These are phyloP conservation scores for Dothideomycetes sp. DNA, from an alignment of 2,329 filamentous ascomycete species.

Conservation along the genomic window DNA sequence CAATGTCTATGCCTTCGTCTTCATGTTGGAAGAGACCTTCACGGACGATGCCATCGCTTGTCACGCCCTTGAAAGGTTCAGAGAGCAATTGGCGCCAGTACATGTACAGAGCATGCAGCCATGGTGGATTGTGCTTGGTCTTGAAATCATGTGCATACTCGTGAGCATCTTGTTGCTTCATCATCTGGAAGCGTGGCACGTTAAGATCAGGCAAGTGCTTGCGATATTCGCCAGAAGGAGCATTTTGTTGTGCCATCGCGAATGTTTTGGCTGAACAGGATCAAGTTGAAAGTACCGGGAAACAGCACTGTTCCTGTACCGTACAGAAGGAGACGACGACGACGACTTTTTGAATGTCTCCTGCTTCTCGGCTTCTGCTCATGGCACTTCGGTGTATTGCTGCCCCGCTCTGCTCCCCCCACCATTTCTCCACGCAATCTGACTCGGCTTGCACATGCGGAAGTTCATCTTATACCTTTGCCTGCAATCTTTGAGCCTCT, in stretches of 20 bases:
- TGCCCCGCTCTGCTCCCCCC: not conserved
- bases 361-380: not conserved
- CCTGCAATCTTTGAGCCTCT: too few species aligned
- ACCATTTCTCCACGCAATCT: not conserved
- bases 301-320: too few species aligned
- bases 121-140: constrained; percentile 21
- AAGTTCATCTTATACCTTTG: too few species aligned
- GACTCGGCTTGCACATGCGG: too few species aligned
- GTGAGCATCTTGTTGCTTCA: constrained; percentile 52
- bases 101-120: constrained; percentile 18
- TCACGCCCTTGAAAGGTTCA: constrained; percentile 64
- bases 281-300: not conserved
- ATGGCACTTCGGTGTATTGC: constrained; percentile 1
- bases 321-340: not conserved
- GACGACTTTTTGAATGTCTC: not conserved
- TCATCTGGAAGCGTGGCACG: constrained; percentile 50
- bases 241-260: constrained; percentile 8
- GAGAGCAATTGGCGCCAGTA: constrained; percentile 25
- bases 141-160: constrained; percentile 41
- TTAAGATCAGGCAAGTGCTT: constrained; percentile 52
- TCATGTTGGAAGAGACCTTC: constrained; percentile 33
- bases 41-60: constrained; percentile 44
- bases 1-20: constrained; percentile 56
- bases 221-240: constrained; percentile 35
- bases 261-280: not conserved